A percentile compares a stretch with the other conserved stretches of the same genome.
These are phyloP conservation scores for Colletotrichum acutatum DNA, from an alignment of 2,329 filamentous ascomycete genomes.

Conservation along the genomic window DNA sequence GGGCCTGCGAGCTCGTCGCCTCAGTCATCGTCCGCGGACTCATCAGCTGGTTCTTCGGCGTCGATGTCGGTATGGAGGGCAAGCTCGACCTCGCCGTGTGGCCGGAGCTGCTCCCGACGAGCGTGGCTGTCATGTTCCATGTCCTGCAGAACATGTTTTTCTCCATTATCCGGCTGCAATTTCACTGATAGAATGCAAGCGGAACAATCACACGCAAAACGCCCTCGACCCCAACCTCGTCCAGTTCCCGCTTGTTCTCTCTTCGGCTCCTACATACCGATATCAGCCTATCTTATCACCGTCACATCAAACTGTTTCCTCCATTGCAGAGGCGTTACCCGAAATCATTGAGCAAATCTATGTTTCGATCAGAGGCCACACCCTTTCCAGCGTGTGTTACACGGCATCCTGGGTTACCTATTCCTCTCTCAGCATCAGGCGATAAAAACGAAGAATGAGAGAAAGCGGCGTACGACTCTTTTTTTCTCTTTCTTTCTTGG, in stretches of 20 bases:
- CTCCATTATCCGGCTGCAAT: constrained; percentile 73
- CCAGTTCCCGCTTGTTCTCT: background rate
- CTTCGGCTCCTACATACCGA: background rate
- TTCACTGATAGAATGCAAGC: constrained; percentile 44
- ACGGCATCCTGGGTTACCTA: background rate
- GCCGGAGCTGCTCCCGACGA: constrained; percentile 75
- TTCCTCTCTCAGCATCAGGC: background rate
- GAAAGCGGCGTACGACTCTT: background rate
- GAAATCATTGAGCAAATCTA: background rate
- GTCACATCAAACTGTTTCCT: background rate
- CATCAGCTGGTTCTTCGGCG: constrained; percentile 67
- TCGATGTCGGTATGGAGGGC: constrained; percentile 73
- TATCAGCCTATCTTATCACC: background rate
- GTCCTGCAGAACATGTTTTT: constrained; percentile 80
- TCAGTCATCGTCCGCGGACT: constrained; percentile 69
- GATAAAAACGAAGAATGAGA: too few species aligned
- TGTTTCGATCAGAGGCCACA: background rate
- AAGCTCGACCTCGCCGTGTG: constrained; percentile 73
- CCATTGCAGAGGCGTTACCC: background rate
- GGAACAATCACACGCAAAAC: background rate
- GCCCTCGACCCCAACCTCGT: background rate
- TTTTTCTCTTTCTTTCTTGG: background rate
- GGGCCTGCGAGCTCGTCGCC: constrained; percentile 73
- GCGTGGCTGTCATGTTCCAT: constrained; percentile 73
- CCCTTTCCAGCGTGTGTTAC: background rate